phyloP scores from a whole-genome alignment of 2,329 filamentous ascomycete species.

The Colletotrichum sp. region DNA sequence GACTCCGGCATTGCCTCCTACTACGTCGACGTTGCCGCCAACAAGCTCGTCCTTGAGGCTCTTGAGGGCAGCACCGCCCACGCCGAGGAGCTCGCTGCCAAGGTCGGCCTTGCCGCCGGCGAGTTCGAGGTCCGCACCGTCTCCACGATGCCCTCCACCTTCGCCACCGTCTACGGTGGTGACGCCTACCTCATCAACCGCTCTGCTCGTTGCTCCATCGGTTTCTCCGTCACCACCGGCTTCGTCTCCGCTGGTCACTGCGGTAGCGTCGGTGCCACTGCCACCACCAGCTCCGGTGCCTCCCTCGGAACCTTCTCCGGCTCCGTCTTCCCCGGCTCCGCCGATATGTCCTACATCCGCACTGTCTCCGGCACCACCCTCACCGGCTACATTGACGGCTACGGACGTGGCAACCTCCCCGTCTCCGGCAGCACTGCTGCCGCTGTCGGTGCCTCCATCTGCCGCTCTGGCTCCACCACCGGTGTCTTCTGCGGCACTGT shows the following conservation, averaged over 20 bases:
- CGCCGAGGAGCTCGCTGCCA: conserved; percentile 37
- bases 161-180: conserved; percentile 39
- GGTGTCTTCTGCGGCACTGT: conserved; percentile 43
- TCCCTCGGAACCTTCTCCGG: conserved; percentile 39
- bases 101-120: conserved; percentile 38
- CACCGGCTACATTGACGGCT: conserved; percentile 37
- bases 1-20: conserved; percentile 38
- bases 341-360: conserved; percentile 42
- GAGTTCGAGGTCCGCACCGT: conserved; percentile 43
- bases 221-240: conserved; percentile 43
- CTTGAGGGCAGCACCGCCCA: conserved; percentile 37
- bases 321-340: conserved; percentile 43
- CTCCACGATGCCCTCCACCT: conserved; percentile 35
- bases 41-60: conserved; percentile 45
- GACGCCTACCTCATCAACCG: conserved; percentile 42
- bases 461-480: conserved; percentile 46
- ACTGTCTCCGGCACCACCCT: conserved; percentile 37
- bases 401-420: conserved; percentile 34
- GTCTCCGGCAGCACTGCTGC: conserved; percentile 42
- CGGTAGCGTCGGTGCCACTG: conserved; percentile 33
- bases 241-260: conserved; percentile 47
- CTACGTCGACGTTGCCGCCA: conserved; percentile 42
- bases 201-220: conserved; percentile 39
- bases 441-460: conserved; percentile 39
- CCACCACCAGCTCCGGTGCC: conserved; percentile 35